These are phyloP conservation scores for Zarea fungicola DNA, from an alignment of 2,329 filamentous ascomycete species.

Conservation along the genomic window DNA sequence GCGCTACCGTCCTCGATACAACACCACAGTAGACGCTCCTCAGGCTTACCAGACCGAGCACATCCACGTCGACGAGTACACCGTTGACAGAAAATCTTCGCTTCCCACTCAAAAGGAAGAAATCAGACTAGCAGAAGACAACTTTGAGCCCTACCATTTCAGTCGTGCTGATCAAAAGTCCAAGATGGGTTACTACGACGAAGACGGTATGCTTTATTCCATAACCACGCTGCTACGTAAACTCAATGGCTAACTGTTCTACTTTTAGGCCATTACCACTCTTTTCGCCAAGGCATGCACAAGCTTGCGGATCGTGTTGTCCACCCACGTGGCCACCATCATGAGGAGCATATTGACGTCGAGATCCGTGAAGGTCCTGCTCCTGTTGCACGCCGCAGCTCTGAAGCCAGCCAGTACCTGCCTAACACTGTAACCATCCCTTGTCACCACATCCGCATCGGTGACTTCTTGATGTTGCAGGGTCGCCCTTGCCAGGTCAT, in stretches of 20 bases:
- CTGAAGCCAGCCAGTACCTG: constrained; percentile 30
- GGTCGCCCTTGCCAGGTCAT: constrained; percentile 99
- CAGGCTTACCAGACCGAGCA: constrained; percentile 23
- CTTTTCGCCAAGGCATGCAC: constrained; percentile 50
- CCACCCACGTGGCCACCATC: constrained; percentile 44
- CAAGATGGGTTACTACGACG: constrained; percentile 64
- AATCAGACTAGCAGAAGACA: constrained; percentile 59
- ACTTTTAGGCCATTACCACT: constrained; percentile 50
- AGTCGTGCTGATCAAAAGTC: constrained; percentile 38
- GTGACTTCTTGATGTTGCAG: constrained; percentile 98
- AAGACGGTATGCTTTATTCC: constrained; percentile 44
- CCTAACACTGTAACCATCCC: constrained; percentile 95
- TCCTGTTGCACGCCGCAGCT: constrained; percentile 25
- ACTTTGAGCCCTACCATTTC: constrained; percentile 50
- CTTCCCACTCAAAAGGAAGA: constrained; percentile 48
- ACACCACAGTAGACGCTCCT: constrained; percentile 29
- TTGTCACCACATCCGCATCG: constrained; percentile 98
- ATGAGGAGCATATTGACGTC: constrained; percentile 45
- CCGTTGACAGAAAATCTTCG: constrained; percentile 32
- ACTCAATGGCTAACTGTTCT: not conserved
- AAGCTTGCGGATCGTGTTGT: constrained; percentile 53
- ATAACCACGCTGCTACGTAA: not conserved
- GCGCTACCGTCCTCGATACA: constrained; percentile 49
- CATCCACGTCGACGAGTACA: constrained; percentile 29
- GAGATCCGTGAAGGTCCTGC: constrained; percentile 34